Evolutionary conservation across 108 stramenopile species (phyloP).

Genomic region (Fistulifera solaris): DNA sequence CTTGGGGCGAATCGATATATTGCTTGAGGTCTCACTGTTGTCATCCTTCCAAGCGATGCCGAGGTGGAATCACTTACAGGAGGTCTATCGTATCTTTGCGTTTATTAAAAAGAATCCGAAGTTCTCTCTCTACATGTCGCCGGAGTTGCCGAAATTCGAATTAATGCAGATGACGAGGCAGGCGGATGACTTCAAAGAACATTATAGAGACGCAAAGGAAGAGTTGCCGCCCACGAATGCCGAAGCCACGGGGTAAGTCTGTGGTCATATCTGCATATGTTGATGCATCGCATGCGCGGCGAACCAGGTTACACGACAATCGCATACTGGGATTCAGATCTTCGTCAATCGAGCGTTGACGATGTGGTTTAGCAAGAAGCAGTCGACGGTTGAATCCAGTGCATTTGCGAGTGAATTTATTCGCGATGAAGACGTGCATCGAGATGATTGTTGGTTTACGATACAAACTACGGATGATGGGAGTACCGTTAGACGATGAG

Average conservation of each 20-base stretch:
- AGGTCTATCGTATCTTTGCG: conserved; percentile 29
- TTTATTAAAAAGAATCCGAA: conserved; percentile 19
- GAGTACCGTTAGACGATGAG: conserved; percentile 10
- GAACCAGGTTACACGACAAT: conserved; percentile 1
- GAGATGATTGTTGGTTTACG: conserved; percentile 21
- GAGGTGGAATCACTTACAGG: conserved; percentile 32
- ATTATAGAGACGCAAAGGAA: conserved; percentile 10
- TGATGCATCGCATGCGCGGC: conserved; percentile 1
- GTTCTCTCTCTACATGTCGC: conserved; percentile 20
- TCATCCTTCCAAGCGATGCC: conserved; percentile 33
- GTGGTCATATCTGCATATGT: conserved; percentile 6
- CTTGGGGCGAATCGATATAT: conserved; percentile 31
- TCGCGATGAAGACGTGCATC: conserved; percentile 11
- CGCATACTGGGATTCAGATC: conserved; percentile 3
- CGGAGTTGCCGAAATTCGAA: conserved; percentile 6
- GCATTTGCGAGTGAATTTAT: conserved; percentile 11
- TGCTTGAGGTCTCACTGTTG: conserved; percentile 35
- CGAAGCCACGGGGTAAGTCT: conserved; percentile 6
- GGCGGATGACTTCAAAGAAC: conserved; percentile 2
- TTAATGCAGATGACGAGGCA: not conserved
- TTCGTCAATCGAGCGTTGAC: conserved; percentile 20
- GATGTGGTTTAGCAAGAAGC: conserved; percentile 10
- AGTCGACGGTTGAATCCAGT: conserved; percentile 11
- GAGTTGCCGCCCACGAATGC: conserved; percentile 8
- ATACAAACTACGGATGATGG: conserved; percentile 35